These are phyloP conservation scores for Carex parvula DNA, from an alignment of 176 grass and related monocot genomes.

Conservation along the genomic window DNA sequence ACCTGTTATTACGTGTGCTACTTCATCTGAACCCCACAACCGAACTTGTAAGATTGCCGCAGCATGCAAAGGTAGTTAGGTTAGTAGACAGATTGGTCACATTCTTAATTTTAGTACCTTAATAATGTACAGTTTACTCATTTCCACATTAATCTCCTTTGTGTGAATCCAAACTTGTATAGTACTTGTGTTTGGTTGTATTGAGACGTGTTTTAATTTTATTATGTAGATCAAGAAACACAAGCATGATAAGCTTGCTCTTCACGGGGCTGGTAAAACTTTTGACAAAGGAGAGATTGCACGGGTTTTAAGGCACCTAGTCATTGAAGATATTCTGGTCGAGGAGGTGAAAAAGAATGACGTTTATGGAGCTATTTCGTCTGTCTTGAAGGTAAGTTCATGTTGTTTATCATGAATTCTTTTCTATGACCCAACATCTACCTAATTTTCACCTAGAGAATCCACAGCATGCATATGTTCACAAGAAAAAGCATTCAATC, in stretches of 20 bases:
- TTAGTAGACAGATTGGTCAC: not conserved
- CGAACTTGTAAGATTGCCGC: not conserved
- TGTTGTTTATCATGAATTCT: not conserved
- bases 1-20: not conserved
- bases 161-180: not conserved
- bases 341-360: constrained; percentile 83
- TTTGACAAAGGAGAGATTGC: constrained; percentile 66
- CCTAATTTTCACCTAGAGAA: not conserved
- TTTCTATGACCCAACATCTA: not conserved
- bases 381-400: constrained; percentile 64
- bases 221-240: constrained; percentile 72
- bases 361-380: constrained; percentile 71
- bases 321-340: constrained; percentile 67
- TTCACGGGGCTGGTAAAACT: constrained; percentile 91
- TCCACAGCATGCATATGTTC: not conserved
- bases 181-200: constrained; percentile 10
- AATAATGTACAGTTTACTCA: not conserved
- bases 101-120: not conserved
- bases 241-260: constrained; percentile 48
- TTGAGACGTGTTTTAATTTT: not conserved
- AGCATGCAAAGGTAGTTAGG: not conserved
- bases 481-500: not conserved
- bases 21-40: not conserved
- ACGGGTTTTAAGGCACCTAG: constrained; percentile 65
- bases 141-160: not conserved